Base-by-base conservation (phyloP, 352 stramenopile genomes). In the Paralagenidium karlingii region DNA sequence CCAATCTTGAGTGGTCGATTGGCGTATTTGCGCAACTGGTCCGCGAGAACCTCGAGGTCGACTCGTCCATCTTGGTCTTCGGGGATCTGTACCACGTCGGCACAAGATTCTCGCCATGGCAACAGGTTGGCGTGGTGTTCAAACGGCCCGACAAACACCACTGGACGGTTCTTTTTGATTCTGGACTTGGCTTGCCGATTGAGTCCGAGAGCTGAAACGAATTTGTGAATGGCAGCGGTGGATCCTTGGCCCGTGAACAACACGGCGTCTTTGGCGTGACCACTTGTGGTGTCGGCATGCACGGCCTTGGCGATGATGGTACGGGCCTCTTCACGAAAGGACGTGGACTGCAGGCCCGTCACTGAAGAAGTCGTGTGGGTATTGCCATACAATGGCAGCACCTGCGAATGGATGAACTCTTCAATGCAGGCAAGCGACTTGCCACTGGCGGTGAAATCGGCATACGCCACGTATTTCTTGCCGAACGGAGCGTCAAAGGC, bases 121-220 rank as follows among this genome's bases (percentile, higher is more conserved):
- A 97, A 49, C 13, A 96, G 41, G 55, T 96, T 96, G 22, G 77
- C 94, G 54, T 97, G 89, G 55, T 97, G 89, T 56, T 95, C 89
- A 40, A 85, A 93, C 9, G 84, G 85, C n/a, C 76, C 55, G 29
- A 71, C 65, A 16, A 90, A 62, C 38, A 94, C 81, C 7, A 92
- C 61, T 4, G 76, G 55, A 11, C 10, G 68, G 58, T 16, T 36
- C 7, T 16, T 7, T 20, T 7, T 20, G 30, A 20, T 7, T 3
- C 16, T 22, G 8, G 8, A 22, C 7, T 16, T 3, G 3, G 30
- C 19, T 7, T 20, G 22, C 12, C 30, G 34, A 16, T 24, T 11
- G n/a, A 15, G 25, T 18, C 12, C n/a, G 13, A 47, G 40, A 9
- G 21, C 25, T 6, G 22, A 12, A 29, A 47, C 34, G 27, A 47